phyloP scores from a whole-genome alignment of 1,139 yeast genomes.

The Kodamaea sp. region DNA sequence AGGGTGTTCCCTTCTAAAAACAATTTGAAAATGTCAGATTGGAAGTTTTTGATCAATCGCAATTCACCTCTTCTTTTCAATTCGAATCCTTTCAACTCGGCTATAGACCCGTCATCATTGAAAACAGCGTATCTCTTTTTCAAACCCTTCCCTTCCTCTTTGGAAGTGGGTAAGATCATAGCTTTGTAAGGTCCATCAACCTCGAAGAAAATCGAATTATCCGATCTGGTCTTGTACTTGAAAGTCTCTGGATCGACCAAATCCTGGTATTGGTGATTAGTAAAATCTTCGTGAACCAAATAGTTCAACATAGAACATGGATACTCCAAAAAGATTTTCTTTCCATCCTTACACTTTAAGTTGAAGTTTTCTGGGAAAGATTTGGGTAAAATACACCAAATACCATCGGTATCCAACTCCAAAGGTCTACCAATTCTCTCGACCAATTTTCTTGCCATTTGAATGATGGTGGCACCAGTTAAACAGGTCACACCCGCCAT shows the following conservation, averaged over 20 bases:
- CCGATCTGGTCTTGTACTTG: conserved; percentile 76
- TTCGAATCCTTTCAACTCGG: conserved; percentile 96
- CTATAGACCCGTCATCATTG: conserved; percentile 89
- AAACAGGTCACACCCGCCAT: conserved; percentile 99
- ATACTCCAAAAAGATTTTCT: conserved; percentile 74
- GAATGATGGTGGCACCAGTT: conserved; percentile 97
- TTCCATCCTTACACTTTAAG: conserved; percentile 75
- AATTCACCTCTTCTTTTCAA: conserved; percentile 96
- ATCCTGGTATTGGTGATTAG: conserved; percentile 93
- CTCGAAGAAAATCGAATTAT: conserved; percentile 94
- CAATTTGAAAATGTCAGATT: conserved; percentile 88
- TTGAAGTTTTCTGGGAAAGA: conserved; percentile 89
- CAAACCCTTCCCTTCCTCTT: conserved; percentile 95
- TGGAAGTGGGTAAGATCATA: conserved; percentile 95
- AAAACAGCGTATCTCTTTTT: conserved; percentile 97
- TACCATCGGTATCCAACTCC: conserved; percentile 98
- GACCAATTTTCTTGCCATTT: conserved; percentile 92
- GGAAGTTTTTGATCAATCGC: conserved; percentile 90
- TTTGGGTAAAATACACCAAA: conserved; percentile 96
- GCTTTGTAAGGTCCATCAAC: conserved; percentile 99
- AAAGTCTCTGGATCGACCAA: conserved; percentile 67
- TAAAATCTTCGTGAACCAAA: conserved; percentile 84
- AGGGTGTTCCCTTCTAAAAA: conserved; percentile 83
- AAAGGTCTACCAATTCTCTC: conserved; percentile 94
- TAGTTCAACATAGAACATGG: conserved; percentile 97